Conservation (phyloP, 495 filamentous ascomycete species). For the Thozetella sp. region DNA sequence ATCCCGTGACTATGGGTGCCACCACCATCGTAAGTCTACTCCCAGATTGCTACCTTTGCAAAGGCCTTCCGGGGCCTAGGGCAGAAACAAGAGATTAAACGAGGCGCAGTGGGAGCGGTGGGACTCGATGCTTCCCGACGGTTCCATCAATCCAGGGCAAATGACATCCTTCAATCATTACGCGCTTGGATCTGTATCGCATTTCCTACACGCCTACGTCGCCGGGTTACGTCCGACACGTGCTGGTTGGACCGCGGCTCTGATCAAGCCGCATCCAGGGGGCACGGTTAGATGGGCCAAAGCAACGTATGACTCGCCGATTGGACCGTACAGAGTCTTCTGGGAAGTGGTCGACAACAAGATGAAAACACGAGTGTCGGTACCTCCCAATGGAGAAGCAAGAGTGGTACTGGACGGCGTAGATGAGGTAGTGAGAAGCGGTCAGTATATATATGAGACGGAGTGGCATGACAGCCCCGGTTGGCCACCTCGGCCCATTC, state of each 20-base stretch:
- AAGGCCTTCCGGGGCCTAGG: not conserved
- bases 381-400: conserved; percentile 17
- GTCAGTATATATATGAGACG: conserved; percentile 7
- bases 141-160: conserved; percentile 47
- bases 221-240: not conserved
- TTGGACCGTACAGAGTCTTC: conserved; percentile 8
- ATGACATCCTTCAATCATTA: conserved; percentile 60
- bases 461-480: conserved; percentile 6
- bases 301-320: conserved; percentile 7
- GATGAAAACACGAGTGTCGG: conserved; percentile 11
- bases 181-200: conserved; percentile 23
- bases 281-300: conserved; percentile 15
- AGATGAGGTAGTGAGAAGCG: conserved; percentile 14
- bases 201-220: conserved; percentile 1
- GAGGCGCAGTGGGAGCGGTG: not conserved
- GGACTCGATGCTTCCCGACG: conserved; percentile 44
- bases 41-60: too few species aligned
- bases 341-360: conserved; percentile 6
- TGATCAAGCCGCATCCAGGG: conserved; percentile 15
- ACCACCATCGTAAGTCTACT: conserved; percentile 39
- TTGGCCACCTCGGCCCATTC: conserved; percentile 8
- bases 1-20: conserved; percentile 48
- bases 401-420: conserved; percentile 15
- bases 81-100: too few species aligned
- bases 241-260: conserved; percentile 13